These are phyloP conservation scores for Lactarius indigo DNA, from an alignment of 768 basidiomycete genomes.

Conservation along the genomic window DNA sequence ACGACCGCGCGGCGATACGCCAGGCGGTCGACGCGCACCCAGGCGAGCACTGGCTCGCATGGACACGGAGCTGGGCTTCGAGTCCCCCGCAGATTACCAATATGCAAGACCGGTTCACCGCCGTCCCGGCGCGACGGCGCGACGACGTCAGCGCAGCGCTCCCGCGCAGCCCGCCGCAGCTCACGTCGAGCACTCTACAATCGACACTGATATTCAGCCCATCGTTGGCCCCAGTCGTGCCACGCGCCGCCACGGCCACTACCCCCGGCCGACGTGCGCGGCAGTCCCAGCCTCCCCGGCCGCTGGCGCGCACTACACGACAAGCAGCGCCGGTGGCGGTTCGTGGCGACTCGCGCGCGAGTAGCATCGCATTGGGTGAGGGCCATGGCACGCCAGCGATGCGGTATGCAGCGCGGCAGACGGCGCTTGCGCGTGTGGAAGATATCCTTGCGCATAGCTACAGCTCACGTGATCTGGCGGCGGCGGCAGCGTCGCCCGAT, in stretches of 20 bases:
- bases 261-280: neutral
- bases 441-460: conserved; percentile 32
- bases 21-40: conserved; percentile 24
- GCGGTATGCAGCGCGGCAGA: conserved; percentile 29
- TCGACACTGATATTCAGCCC: conserved; percentile 50
- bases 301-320: neutral
- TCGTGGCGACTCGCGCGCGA: conserved; percentile 15
- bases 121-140: conserved; percentile 34
- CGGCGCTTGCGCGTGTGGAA: conserved; percentile 31
- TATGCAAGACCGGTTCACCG: conserved; percentile 41
- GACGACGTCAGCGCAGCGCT: conserved; percentile 32
- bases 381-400: conserved; percentile 28
- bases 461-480: conserved; percentile 26
- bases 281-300: neutral
- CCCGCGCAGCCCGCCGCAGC: conserved; percentile 52
- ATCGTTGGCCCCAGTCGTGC: neutral
- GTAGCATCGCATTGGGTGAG: conserved; percentile 10
- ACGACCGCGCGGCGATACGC: conserved; percentile 23
- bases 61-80: conserved; percentile 28
- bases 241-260: neutral
- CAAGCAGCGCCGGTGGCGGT: neutral
- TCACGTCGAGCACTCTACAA: conserved; percentile 56
- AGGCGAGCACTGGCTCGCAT: conserved; percentile 22
- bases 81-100: conserved; percentile 18
- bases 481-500: neutral